phyloP scores from a whole-genome alignment of 192 early-diverging fungal species.

The Mortierella claussenii region DNA sequence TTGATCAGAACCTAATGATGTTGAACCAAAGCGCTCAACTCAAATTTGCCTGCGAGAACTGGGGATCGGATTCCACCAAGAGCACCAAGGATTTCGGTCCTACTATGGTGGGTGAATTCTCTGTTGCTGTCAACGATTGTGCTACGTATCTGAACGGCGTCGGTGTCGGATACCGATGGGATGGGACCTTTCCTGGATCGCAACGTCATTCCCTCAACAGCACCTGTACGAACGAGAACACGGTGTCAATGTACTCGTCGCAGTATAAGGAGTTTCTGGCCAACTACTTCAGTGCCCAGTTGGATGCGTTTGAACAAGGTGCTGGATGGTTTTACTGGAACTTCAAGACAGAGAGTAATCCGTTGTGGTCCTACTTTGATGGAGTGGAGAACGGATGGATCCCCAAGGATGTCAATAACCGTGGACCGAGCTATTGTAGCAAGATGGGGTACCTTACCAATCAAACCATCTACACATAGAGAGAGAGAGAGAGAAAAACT shows the following conservation, averaged over 20 bases:
- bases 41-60: slow-evolving; percentile 36
- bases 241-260: slow-evolving; percentile 57
- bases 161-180: slow-evolving; percentile 65
- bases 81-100: slow-evolving; percentile 55
- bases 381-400: slow-evolving; percentile 76
- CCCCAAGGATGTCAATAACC: slow-evolving; percentile 61
- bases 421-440: slow-evolving; percentile 25
- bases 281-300: slow-evolving; percentile 65
- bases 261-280: slow-evolving; percentile 60
- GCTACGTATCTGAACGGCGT: slow-evolving; percentile 78
- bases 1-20: slow-evolving; percentile 53
- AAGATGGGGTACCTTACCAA: slow-evolving; percentile 3
- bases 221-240: slow-evolving; percentile 59
- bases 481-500: no score
- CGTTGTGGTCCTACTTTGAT: slow-evolving; percentile 77
- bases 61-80: slow-evolving; percentile 17
- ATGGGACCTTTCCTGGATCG: slow-evolving; percentile 63
- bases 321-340: slow-evolving; percentile 80
- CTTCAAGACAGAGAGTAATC: slow-evolving; percentile 75
- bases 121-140: slow-evolving; percentile 77
- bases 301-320: slow-evolving; percentile 71
- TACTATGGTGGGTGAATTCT: slow-evolving; percentile 80
- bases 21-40: slow-evolving; percentile 30
- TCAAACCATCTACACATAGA: neutral
- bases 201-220: slow-evolving; percentile 59